Base-by-base conservation (phyloP, 2,329 filamentous ascomycete species). In the Lasiodiplodia theobromae region DNA sequence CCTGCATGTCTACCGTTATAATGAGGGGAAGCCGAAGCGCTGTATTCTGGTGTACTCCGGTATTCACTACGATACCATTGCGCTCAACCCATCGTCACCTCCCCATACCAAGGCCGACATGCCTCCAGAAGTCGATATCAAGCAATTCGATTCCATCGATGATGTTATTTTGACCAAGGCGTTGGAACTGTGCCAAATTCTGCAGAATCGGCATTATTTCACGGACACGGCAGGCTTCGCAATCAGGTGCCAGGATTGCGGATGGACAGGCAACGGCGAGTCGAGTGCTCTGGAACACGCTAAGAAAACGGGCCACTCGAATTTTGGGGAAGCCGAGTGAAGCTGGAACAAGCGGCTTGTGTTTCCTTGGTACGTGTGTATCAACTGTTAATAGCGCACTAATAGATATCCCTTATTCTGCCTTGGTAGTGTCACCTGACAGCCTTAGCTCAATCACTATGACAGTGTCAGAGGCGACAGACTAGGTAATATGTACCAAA, bases 1-100 rank as follows among this genome's bases (percentile, higher is more conserved):
- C 49, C 78, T 89, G 14, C 82, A 88, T 14, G 84, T 93, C 6
- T 91, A 93, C 74, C 87, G 87, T 5, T 96, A 95, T 80, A 96
- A 96, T 72, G 92, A 96, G 76, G 88, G 89, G 0, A 87, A 87
- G 28, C 78, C 82, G 40, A 87, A 86, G 51, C 86, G 93, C 7
- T 94, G 92, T 75, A 89, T 97, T 31, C 83, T 97, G 28, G 90
- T 97, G 0, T 97, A 97, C 80, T 95, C 92, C 0, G 94, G 94
- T 2, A 96, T 97, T 63, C 94, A 97, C 78, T 97, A 97, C 80
- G 95, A 97, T 79, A 91, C 92, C 7, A 90, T 97, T 69, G 93
- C 92, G 0, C 88, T 97, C 72, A 90, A 89, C 5, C 78, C 78
- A 0, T 21, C 88, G 86, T 25, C 86, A 71, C 85, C 80, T 72